Base-by-base conservation (phyloP, 345 rosid species). In the Carallia pectinifolia region DNA sequence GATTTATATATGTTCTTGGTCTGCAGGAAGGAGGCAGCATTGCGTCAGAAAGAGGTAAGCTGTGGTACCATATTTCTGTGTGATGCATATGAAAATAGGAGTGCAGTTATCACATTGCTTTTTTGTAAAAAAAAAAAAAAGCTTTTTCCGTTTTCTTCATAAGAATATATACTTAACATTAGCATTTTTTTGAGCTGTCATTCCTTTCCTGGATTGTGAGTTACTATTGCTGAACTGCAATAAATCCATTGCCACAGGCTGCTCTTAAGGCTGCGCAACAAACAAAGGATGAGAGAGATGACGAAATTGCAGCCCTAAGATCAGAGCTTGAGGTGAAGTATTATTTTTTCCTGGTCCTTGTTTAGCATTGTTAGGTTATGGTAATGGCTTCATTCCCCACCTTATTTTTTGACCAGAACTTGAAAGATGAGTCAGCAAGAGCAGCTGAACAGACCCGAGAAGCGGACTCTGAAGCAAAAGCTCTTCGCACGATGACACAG, bases 381-480 rank as follows among this genome's bases (percentile, higher is more conserved):
- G 68, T 64, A 33, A 77, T 75, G 15, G 60, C 65, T 65, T 31
- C 37, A 30, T 73, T 65, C 23, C 62, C 60, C 67, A 23, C 58
- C 34, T 71, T 77, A 64, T 19, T 19, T 30, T 56, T 15, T 12
- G 15, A 73, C 66, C 78, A 96, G 99, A 86, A 71, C 68, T 44
- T 90, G 77, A 96, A 90, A 83, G 90, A 90, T 37, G 96, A 87
- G 50, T 74, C 90, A n/a, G 72, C 79, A 74, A 62, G 82, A 66
- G 87, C 90, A 71, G 71, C 69, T 66, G 93, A 90, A 67, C 93
- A 82, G 81, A 80, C 92, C 61, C 86, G 5, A 69, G 97, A 89
- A 84, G 94, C 96, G 56, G 98, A 96, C 80, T 84, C 92, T 66
- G 99, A 96, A 76, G 76, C 92, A 9, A 92, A 90, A 80, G 83